A percentile compares a stretch with the other conserved stretches of the same genome.
These are phyloP conservation scores for Pyrenula massariospora DNA, from an alignment of 495 filamentous ascomycete genomes.

Conservation along the genomic window DNA sequence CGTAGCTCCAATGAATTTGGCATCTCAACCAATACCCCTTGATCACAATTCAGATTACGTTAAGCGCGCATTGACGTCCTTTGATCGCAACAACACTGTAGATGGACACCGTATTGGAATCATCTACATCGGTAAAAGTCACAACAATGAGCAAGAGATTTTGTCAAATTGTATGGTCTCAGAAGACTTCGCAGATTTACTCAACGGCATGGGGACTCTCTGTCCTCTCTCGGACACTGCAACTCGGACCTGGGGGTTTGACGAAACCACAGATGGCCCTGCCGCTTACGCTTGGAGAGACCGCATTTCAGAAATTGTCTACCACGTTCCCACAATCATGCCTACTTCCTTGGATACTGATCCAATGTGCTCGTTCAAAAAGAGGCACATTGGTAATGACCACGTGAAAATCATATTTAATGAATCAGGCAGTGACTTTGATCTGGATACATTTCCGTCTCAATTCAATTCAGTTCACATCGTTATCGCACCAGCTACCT, in stretches of 20 bases:
- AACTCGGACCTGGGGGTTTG: conserved; percentile 92
- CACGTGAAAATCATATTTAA: conserved; percentile 98
- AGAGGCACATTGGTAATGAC: conserved; percentile 93
- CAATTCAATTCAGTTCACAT: conserved; percentile 96
- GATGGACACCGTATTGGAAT: conserved; percentile 94
- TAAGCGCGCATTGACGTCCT: conserved; percentile 61
- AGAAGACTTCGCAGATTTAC: conserved; percentile 72
- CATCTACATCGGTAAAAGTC: conserved; percentile 78
- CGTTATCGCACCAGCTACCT: conserved; percentile 77
- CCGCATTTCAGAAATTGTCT: conserved; percentile 87
- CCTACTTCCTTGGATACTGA: conserved; percentile 71
- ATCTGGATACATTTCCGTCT: conserved; percentile 83
- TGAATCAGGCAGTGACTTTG: conserved; percentile 76
- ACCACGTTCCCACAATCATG: conserved; percentile 95
- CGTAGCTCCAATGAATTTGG: conserved; percentile 57
- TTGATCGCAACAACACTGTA: conserved; percentile 82
- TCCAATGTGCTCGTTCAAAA: conserved; percentile 69
- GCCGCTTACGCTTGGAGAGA: conserved; percentile 89
- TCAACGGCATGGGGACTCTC: conserved; percentile 68
- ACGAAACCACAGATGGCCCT: conserved; percentile 70
- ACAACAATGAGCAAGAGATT: conserved; percentile 70
- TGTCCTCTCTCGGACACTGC: conserved; percentile 66
- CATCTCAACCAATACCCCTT: conserved; percentile 62
- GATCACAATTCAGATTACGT: conserved; percentile 66
- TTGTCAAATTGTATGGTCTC: conserved; percentile 74